phyloP scores from a whole-genome alignment of 2,329 filamentous ascomycete genomes.

The Pseudopyrenochaeta lycopersici region DNA sequence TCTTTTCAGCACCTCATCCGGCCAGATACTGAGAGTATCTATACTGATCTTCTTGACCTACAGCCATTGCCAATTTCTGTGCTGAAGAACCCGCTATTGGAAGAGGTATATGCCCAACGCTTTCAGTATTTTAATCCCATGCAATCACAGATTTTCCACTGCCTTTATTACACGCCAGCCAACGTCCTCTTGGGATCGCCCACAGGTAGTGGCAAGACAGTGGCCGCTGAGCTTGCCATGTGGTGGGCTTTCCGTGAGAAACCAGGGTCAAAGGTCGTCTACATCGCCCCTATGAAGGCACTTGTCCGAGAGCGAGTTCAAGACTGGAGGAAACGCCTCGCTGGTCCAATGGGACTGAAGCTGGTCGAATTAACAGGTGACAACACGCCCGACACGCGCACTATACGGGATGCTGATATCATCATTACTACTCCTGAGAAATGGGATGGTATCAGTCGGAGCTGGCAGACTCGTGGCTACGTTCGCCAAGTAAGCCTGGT shows the following conservation, averaged over 20 bases:
- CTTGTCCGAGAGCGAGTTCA: constrained; percentile 95
- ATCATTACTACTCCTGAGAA: constrained; percentile 99
- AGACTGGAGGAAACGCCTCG: constrained; percentile 88
- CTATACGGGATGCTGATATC: constrained; percentile 94
- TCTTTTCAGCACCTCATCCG: constrained; percentile 98
- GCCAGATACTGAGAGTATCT: constrained; percentile 96
- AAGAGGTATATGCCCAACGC: constrained; percentile 86
- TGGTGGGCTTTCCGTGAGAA: constrained; percentile 98
- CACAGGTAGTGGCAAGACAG: constrained; percentile 96
- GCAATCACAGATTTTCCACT: constrained; percentile 99
- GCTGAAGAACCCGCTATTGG: constrained; percentile 84
- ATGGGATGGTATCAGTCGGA: constrained; percentile 99
- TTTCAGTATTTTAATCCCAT: constrained; percentile 99
- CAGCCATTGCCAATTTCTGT: constrained; percentile 89
- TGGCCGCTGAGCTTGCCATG: constrained; percentile 96
- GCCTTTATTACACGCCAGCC: constrained; percentile 87
- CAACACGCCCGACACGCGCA: constrained; percentile 95
- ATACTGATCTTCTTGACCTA: constrained; percentile 90
- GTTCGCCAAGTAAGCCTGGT: constrained; percentile 94
- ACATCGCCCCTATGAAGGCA: constrained; percentile 99
- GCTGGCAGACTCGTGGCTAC: constrained; percentile 97
- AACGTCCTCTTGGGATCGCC: constrained; percentile 96
- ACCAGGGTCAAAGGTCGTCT: constrained; percentile 96
- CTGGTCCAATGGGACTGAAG: constrained; percentile 83
- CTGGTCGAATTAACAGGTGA: constrained; percentile 96